Conservation (phyloP, 2,329 filamentous ascomycete species). For the Aurifilum marmelostoma region DNA sequence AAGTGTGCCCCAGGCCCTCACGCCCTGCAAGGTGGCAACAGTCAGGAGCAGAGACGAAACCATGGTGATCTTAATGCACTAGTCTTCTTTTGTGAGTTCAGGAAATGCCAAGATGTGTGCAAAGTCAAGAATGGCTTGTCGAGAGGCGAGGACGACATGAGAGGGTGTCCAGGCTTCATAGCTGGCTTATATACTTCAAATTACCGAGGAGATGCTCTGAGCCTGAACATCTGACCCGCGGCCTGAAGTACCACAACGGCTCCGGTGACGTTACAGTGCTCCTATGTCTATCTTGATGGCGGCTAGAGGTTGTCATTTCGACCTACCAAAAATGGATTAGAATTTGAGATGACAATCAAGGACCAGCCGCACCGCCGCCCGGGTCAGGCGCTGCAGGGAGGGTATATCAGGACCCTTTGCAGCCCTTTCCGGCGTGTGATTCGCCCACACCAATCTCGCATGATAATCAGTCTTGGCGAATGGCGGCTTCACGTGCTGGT, state of each 20-base stretch:
- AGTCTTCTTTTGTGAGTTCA: background rate
- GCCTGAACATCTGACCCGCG: no score
- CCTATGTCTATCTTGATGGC: background rate
- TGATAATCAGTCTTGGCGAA: constrained; percentile 1
- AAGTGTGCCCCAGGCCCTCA: constrained; percentile 32
- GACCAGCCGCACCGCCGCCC: background rate
- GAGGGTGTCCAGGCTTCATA: background rate
- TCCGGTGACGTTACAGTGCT: background rate
- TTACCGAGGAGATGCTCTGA: background rate
- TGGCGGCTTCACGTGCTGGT: constrained; percentile 9
- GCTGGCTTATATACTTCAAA: background rate
- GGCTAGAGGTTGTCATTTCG: background rate
- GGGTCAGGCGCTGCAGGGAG: background rate
- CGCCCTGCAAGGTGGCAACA: constrained; percentile 23
- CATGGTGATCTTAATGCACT: background rate
- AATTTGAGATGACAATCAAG: background rate
- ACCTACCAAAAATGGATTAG: constrained; percentile 4
- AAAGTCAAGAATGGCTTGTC: background rate
- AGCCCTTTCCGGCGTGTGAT: background rate
- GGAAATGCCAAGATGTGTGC: background rate
- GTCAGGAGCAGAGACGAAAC: constrained; percentile 18
- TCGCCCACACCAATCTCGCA: background rate
- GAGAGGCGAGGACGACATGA: background rate
- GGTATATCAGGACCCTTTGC: background rate
- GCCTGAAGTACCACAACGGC: background rate